These are phyloP conservation scores for Suillus plorans DNA, from an alignment of 768 basidiomycete species.

Conservation along the genomic window DNA sequence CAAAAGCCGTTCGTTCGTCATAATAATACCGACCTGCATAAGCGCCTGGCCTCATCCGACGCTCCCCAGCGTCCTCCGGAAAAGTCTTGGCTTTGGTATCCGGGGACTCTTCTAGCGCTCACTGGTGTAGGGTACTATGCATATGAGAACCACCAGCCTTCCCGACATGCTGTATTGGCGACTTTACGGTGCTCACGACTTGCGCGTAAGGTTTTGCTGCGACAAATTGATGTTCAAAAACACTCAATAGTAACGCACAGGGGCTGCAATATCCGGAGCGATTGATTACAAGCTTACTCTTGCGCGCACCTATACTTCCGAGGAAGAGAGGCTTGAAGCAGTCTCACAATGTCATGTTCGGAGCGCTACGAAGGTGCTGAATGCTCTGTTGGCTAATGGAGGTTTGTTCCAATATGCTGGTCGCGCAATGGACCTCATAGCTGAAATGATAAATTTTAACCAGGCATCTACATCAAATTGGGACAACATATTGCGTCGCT, in stretches of 20 bases:
- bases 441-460: slow-evolving; percentile 7
- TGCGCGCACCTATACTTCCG: slow-evolving; percentile 47
- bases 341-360: slow-evolving; percentile 80
- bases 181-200: slow-evolving; percentile 77
- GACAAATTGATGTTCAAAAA: slow-evolving; percentile 19
- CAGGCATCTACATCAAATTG: slow-evolving; percentile 83
- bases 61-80: slow-evolving; percentile 7
- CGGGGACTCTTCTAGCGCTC: slow-evolving; percentile 24
- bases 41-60: not conserved
- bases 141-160: slow-evolving; percentile 71
- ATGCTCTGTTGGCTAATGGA: slow-evolving; percentile 87
- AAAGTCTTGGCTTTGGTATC: slow-evolving; percentile 26
- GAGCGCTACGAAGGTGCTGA: slow-evolving; percentile 76
- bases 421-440: not conserved
- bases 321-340: slow-evolving; percentile 50
- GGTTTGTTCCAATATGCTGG: slow-evolving; percentile 42
- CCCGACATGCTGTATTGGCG: slow-evolving; percentile 75
- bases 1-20: not conserved
- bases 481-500: slow-evolving; percentile 85
- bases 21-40: not conserved
- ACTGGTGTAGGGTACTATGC: slow-evolving; percentile 39
- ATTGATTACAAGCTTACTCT: slow-evolving; percentile 76
- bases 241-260: slow-evolving; percentile 31
- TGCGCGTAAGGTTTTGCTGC: slow-evolving; percentile 45
- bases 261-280: slow-evolving; percentile 59